These are phyloP conservation scores for Brettanomyces bruxellensis DNA, from an alignment of 805 yeast genomes.

Conservation along the genomic window DNA sequence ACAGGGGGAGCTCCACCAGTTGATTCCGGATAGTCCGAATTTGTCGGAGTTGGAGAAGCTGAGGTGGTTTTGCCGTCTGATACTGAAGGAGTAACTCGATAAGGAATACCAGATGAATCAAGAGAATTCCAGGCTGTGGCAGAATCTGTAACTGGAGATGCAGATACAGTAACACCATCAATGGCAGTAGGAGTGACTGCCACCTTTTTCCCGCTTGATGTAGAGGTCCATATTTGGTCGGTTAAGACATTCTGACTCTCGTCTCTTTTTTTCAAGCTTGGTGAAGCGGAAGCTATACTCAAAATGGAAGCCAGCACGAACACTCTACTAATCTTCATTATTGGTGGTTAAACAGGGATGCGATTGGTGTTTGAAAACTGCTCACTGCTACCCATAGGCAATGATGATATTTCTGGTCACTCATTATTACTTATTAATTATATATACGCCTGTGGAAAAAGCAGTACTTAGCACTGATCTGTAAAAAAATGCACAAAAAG, in stretches of 20 bases:
- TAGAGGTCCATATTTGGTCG: slow-evolving; percentile 27
- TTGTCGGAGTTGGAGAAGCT: slow-evolving; percentile 35
- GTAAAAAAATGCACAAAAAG: too few relatives aligned
- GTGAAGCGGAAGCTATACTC: slow-evolving; percentile 6
- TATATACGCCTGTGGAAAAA: too few relatives aligned
- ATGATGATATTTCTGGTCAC: too few relatives aligned
- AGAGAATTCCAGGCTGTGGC: slow-evolving; percentile 36
- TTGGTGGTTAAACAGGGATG: too few relatives aligned
- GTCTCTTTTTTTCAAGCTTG: slow-evolving; percentile 7
- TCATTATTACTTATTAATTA: too few relatives aligned
- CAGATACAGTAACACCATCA: slow-evolving; percentile 42
- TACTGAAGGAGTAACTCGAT: slow-evolving; percentile 31
- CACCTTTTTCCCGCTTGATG: slow-evolving; percentile 18
- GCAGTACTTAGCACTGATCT: too few relatives aligned
- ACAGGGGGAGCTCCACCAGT: slow-evolving; percentile 33
- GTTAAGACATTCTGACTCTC: slow-evolving; percentile 15
- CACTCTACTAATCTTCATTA: too few relatives aligned
- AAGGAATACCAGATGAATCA: slow-evolving; percentile 36
- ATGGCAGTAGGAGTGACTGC: slow-evolving; percentile 34
- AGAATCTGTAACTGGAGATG: slow-evolving; percentile 28
- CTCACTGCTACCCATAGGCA: too few relatives aligned
- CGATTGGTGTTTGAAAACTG: too few relatives aligned
- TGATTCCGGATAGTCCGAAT: slow-evolving; percentile 24
- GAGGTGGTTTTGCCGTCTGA: slow-evolving; percentile 25
- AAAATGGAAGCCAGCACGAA: neutral